Evolutionary conservation across 176 grass and related monocot genomes (phyloP), one percentile per base, ranked within the genome.

Genomic region (Poa annua): DNA sequence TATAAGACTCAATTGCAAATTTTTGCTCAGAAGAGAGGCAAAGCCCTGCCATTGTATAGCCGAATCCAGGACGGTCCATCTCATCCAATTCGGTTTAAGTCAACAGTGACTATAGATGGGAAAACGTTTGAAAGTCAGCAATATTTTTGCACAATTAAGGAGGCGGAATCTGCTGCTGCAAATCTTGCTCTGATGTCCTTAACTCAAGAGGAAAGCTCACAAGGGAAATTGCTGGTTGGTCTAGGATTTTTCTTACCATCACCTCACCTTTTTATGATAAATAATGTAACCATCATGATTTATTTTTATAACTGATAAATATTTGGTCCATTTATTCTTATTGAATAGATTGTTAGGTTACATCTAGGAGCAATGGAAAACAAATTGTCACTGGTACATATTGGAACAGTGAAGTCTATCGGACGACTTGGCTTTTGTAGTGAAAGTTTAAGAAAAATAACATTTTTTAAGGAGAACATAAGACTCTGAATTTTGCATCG

Each of bases 91-190:
- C 79, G 45, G n/a, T 98, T 93, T 80, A 98, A 95, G 81, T 85
- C 85, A 66, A 61, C n/a, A 84, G 92, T 98, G 49, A 81, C 71
- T 17, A 79, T 98, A 57, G 90, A 93, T 84, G 95, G 86, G 25
- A 71, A 81, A 79, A 51, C 62, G 48, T 98, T 98, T 71, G 92
- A 95, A 84, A 89, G 88, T 81, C 76, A 85, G 34, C 33, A 73
- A 53, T 90, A 57, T 29, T 93, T 49, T 66, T 22, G 21, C 41
- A 89, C 92, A 88, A 0, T 88, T 33, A 95, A 86, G 64, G 90
- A 95, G 80, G 90, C 95, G 14, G 92, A 98, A 81, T 34, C 62
- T 42, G 80, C 85, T 64, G 95, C 90, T 86, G 95, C 95, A 79
- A 66, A 91, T 81, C 79, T 90, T 60, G 92, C 95, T 77, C 66